Conservation (phyloP, 768 basidiomycete genomes). For the Porpolomopsis calyptriformis region DNA sequence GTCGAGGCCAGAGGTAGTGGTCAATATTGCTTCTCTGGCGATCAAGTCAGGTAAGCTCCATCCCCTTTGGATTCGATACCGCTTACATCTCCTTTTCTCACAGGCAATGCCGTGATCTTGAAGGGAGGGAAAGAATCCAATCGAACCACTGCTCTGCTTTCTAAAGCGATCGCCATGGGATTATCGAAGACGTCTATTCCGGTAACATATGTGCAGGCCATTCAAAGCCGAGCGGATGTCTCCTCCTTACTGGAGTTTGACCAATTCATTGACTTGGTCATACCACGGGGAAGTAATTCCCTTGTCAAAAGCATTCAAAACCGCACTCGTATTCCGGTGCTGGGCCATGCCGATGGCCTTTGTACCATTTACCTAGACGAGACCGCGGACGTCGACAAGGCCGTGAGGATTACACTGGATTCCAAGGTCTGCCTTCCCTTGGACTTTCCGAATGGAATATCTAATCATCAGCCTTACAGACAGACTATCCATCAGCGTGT, state of each 20-base stretch:
- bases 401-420: slow-evolving; percentile 73
- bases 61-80: not conserved
- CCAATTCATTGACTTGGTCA: slow-evolving; percentile 91
- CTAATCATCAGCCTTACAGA: slow-evolving; percentile 33
- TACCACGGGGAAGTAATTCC: slow-evolving; percentile 88
- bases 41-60: slow-evolving; percentile 79
- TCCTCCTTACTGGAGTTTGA: slow-evolving; percentile 79
- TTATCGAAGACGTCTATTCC: slow-evolving; percentile 66
- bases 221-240: slow-evolving; percentile 88
- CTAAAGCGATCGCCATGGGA: slow-evolving; percentile 70
- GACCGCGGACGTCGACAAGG: slow-evolving; percentile 67
- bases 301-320: slow-evolving; percentile 86
- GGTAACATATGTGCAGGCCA: slow-evolving; percentile 75
- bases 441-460: not conserved
- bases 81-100: not conserved
- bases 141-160: slow-evolving; percentile 64
- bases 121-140: slow-evolving; percentile 97
- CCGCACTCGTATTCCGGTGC: slow-evolving; percentile 86
- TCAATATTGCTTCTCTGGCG: slow-evolving; percentile 92
- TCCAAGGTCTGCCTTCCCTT: slow-evolving; percentile 59
- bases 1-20: slow-evolving; percentile 92
- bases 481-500: slow-evolving; percentile 91
- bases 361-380: slow-evolving; percentile 88
- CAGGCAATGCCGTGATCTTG: slow-evolving; percentile 93
- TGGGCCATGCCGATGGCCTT: slow-evolving; percentile 97